Evolutionary conservation across 2,329 filamentous ascomycete species (phyloP).

Genomic region (Alternaria dauci): DNA sequence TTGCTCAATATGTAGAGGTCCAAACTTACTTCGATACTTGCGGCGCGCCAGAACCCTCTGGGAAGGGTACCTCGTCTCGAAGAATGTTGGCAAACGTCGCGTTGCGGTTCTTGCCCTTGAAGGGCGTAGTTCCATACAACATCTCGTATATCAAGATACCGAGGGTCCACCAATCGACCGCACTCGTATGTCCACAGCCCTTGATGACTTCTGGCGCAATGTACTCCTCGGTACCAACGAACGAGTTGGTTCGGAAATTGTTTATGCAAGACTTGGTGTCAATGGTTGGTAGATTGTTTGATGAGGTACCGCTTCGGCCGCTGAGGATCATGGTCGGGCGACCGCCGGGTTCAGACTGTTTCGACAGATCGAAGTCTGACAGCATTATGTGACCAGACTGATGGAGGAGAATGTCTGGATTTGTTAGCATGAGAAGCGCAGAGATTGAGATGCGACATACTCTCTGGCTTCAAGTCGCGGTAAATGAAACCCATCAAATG

Average conservation of each 20-base stretch:
- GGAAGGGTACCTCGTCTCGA: constrained; percentile 93
- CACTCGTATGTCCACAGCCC: constrained; percentile 96
- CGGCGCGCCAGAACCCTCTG: constrained; percentile 82
- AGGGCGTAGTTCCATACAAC: constrained; percentile 97
- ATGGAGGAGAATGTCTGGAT: constrained; percentile 88
- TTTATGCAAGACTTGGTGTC: constrained; percentile 98
- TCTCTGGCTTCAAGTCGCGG: constrained; percentile 94
- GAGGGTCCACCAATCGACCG: constrained; percentile 99
- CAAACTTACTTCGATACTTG: constrained; percentile 87
- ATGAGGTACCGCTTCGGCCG: constrained; percentile 81
- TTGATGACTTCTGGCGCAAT: constrained; percentile 99
- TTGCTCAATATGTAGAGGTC: background rate
- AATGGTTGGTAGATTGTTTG: constrained; percentile 90
- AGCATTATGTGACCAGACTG: constrained; percentile 99
- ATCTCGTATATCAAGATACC: constrained; percentile 99
- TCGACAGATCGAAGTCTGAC: constrained; percentile 97
- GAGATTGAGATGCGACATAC: constrained; percentile 62
- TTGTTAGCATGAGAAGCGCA: constrained; percentile 48
- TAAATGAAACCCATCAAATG: constrained; percentile 99
- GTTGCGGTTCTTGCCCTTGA: constrained; percentile 99
- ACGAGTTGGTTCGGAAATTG: constrained; percentile 97
- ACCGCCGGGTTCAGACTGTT: constrained; percentile 94
- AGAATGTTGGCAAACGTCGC: constrained; percentile 98
- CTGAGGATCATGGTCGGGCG: constrained; percentile 94
- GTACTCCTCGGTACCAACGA: constrained; percentile 98